Conservation (phyloP, 176 grass and related monocot species). For the Eleusine indica region DNA sequence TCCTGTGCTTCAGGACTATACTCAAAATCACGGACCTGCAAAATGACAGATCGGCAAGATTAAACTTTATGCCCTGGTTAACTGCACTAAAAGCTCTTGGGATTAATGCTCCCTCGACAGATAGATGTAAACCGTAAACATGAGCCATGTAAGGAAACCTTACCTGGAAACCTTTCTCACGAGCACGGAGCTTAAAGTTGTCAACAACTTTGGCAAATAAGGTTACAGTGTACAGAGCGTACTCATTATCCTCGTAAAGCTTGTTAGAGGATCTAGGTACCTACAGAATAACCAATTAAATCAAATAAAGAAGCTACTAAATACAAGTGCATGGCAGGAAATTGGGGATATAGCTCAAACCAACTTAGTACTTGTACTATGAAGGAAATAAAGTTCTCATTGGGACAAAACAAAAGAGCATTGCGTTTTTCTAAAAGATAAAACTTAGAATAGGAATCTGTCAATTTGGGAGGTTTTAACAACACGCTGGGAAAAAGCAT, state of each 20-base stretch:
- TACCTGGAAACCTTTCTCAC: conserved; percentile 95
- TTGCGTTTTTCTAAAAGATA: background rate
- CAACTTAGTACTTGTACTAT: background rate
- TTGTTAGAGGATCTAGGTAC: conserved; percentile 88
- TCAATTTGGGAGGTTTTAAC: background rate
- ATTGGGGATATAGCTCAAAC: background rate
- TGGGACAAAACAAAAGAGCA: conserved; percentile 17
- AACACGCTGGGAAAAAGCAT: conserved; percentile 9
- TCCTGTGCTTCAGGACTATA: conserved; percentile 87
- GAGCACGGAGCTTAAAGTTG: conserved; percentile 81
- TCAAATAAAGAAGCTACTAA: conserved; percentile 11
- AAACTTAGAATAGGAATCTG: background rate
- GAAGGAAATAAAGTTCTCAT: background rate
- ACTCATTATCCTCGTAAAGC: conserved; percentile 86
- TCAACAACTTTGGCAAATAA: conserved; percentile 87
- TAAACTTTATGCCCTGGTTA: background rate
- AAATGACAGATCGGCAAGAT: background rate
- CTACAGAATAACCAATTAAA: conserved; percentile 52
- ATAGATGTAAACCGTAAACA: background rate
- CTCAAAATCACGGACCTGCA: conserved; percentile 89
- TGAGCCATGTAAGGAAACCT: background rate
- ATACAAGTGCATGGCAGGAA: background rate
- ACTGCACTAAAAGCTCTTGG: background rate
- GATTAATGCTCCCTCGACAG: background rate
- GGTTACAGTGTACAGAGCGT: conserved; percentile 92